Percentiles rank a stretch among this genome's conserved stretches.
Conservation (phyloP, 1,284 basidiomycete genomes). For the Coniferiporia sulphurascens region DNA sequence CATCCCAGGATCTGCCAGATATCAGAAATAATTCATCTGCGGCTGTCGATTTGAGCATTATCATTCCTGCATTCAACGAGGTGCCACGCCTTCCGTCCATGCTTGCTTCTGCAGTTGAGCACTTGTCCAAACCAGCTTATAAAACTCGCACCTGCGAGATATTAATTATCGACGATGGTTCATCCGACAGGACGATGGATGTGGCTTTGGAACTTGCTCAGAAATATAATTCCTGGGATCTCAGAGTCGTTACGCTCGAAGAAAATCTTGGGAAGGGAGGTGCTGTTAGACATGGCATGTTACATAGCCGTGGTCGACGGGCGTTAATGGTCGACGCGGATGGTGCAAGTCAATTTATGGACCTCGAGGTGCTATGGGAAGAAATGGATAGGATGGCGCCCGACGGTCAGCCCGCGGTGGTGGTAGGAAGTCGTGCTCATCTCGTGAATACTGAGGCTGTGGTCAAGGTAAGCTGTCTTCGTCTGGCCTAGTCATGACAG, state of each 20-base stretch:
- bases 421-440: constrained; percentile 86
- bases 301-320: constrained; percentile 73
- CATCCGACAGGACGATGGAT: constrained; percentile 66
- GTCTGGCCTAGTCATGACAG: neutral
- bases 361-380: constrained; percentile 69
- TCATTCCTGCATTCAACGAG: constrained; percentile 93
- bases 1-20: constrained; percentile 46
- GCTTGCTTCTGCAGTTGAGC: constrained; percentile 69
- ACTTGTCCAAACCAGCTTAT: constrained; percentile 39
- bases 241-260: constrained; percentile 75
- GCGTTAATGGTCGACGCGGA: constrained; percentile 93
- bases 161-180: constrained; percentile 88
- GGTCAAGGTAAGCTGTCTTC: constrained; percentile 65
- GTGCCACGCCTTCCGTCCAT: constrained; percentile 73
- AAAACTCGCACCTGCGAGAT: constrained; percentile 65
- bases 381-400: constrained; percentile 62
- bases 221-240: constrained; percentile 47
- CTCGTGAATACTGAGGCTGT: constrained; percentile 88
- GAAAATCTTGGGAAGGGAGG: constrained; percentile 89
- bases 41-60: constrained; percentile 63
- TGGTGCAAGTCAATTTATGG: constrained; percentile 83
- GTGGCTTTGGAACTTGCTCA: constrained; percentile 62
- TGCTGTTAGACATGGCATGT: constrained; percentile 85
- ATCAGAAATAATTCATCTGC: constrained; percentile 44
- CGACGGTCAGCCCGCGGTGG: constrained; percentile 54